Evolutionary conservation across 2,329 filamentous ascomycete genomes (phyloP).

Genomic region (Fusarium poae): DNA sequence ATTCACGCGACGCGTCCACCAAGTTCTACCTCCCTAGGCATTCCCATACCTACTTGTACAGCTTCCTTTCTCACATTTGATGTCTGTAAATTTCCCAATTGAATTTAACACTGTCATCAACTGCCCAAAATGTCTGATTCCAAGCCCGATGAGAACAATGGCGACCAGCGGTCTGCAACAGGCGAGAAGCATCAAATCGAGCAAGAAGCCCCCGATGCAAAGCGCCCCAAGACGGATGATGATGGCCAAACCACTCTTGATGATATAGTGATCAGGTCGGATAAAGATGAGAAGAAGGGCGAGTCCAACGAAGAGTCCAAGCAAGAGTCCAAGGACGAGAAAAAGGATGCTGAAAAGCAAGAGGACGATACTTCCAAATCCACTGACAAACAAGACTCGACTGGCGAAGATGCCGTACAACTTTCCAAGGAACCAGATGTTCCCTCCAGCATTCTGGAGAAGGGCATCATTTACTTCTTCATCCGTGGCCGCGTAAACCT

Average conservation of each 20-base stretch:
- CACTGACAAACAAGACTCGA: slow-evolving; percentile 12
- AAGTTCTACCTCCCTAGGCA: not conserved
- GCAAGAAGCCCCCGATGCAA: slow-evolving; percentile 45
- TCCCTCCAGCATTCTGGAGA: slow-evolving; percentile 77
- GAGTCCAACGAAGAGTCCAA: slow-evolving; percentile 14
- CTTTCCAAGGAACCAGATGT: slow-evolving; percentile 48
- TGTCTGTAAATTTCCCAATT: slow-evolving; percentile 2
- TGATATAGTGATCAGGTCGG: slow-evolving; percentile 25
- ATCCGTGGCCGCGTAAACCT: slow-evolving; percentile 81
- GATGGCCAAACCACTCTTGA: slow-evolving; percentile 44
- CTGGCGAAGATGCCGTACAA: slow-evolving; percentile 38
- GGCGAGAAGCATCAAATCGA: slow-evolving; percentile 51
- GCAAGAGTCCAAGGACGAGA: slow-evolving; percentile 3
- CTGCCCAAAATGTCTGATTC: slow-evolving; percentile 32
- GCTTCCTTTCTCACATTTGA: not conserved
- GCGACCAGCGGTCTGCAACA: slow-evolving; percentile 21
- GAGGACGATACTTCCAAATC: slow-evolving; percentile 3
- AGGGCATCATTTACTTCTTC: slow-evolving; percentile 93
- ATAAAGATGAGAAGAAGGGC: not conserved
- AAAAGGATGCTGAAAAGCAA: slow-evolving; percentile 16
- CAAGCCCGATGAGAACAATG: slow-evolving; percentile 18
- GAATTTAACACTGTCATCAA: not conserved
- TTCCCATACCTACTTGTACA: not conserved
- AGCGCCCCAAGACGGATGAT: slow-evolving; percentile 46
- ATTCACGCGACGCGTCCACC: slow-evolving; percentile 35